Evolutionary conservation across 257 asterid genomes (phyloP), one percentile per base, ranked within the genome.

Genomic region (Voacanga thouarsii): DNA sequence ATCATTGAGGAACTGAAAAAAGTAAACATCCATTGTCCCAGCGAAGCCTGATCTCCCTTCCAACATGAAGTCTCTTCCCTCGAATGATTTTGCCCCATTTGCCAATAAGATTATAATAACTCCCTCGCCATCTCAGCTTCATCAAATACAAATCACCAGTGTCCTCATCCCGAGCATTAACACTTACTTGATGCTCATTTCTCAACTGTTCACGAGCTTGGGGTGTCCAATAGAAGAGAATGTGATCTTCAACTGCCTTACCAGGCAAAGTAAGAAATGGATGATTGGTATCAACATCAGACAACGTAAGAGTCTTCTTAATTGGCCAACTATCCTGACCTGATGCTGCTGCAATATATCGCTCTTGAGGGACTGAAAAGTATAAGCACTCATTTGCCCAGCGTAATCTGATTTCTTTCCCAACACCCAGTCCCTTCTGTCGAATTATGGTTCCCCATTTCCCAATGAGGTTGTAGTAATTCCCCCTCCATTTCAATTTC

Each of bases 191-290:
- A 80, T 87, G 90, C 49, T 89, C 96, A 79, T 82, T 87, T 83
- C 88, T 88, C 83, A 90, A 79, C 83, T 89, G 92, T 79, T 90
- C 97, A 59, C 91, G 83, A 57, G 91, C 90, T 84, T 85, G 92
- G 51, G 84, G 85, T 24, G 90, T 73, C 96, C 96, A 92, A 82
- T 83, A 88, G 75, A 85, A 89, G 60, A 92, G 89, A 78, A 92
- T 85, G 78, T 92, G 91, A 80, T 92, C 96, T 74, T 92, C 96
- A 56, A 92, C 96, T 26, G 97, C 90, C 79, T 92, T 92, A 9
- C 97, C 97, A 1, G 97, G 94, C 77, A 92, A 86, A 55, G 97
- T 92, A 74, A 92, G 96, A 79, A 92, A 92, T 44, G 97, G 97
- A 83, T 92, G 97, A 83, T 89, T 92, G 39, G 91, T 92, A 75